Conservation (phyloP, 1,139 yeast genomes). For the Blastobotrys serpentis region DNA sequence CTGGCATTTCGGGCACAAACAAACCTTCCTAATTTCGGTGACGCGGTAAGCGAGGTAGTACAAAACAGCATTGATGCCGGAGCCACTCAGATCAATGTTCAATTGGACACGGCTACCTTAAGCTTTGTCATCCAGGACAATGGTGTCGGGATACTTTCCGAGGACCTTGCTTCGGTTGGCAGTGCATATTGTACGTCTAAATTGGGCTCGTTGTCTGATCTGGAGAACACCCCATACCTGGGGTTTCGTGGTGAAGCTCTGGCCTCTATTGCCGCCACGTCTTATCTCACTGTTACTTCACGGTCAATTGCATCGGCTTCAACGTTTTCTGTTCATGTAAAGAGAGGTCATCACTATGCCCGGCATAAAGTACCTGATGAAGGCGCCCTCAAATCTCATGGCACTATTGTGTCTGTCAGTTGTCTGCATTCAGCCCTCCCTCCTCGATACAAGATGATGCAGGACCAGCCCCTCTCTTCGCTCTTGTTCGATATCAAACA, state of each 20-base stretch:
- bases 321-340: background rate
- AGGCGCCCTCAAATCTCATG: background rate
- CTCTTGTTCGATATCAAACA: background rate
- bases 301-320: slow-evolving; percentile 14
- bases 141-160: slow-evolving; percentile 54
- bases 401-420: background rate
- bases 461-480: background rate
- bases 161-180: slow-evolving; percentile 46
- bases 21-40: slow-evolving; percentile 18
- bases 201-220: slow-evolving; percentile 34
- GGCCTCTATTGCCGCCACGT: slow-evolving; percentile 28
- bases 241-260: slow-evolving; percentile 42
- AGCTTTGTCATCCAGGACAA: slow-evolving; percentile 51
- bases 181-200: slow-evolving; percentile 52
- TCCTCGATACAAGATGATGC: slow-evolving; percentile 1
- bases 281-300: slow-evolving; percentile 31
- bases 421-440: slow-evolving; percentile 6
- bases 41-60: slow-evolving; percentile 31
- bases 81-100: slow-evolving; percentile 45
- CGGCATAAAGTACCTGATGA: background rate
- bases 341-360: background rate
- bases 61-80: slow-evolving; percentile 49
- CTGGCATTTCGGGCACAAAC: slow-evolving; percentile 12
- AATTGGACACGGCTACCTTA: slow-evolving; percentile 42
- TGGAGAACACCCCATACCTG: slow-evolving; percentile 27